phyloP scores from a whole-genome alignment of 768 basidiomycete species.

The Psilocybe cubensis region DNA sequence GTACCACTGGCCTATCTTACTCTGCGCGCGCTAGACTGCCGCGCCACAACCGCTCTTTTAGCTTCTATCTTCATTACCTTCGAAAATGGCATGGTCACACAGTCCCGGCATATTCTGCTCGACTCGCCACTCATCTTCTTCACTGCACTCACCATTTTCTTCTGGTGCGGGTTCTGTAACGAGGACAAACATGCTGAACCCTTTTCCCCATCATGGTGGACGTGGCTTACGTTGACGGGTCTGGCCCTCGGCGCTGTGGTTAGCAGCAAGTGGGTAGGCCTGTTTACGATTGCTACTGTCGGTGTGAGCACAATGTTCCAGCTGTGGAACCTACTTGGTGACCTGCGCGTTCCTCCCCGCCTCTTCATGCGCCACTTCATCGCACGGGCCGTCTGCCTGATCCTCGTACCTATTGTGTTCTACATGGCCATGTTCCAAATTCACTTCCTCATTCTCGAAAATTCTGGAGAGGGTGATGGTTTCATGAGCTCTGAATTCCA shows the following conservation, averaged over 20 bases:
- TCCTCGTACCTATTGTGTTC: slow-evolving; percentile 80
- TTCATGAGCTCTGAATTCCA: slow-evolving; percentile 99
- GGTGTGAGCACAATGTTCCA: slow-evolving; percentile 85
- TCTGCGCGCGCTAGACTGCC: slow-evolving; percentile 89
- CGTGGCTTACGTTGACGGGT: slow-evolving; percentile 86
- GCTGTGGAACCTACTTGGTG: slow-evolving; percentile 90
- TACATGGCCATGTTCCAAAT: slow-evolving; percentile 98
- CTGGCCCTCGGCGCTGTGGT: slow-evolving; percentile 90
- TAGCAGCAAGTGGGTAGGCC: slow-evolving; percentile 97
- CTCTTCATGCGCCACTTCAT: slow-evolving; percentile 84
- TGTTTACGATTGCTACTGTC: slow-evolving; percentile 96
- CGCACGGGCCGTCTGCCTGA: slow-evolving; percentile 89
- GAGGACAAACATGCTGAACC: slow-evolving; percentile 85
- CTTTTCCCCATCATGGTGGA: slow-evolving; percentile 92
- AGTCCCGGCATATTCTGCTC: slow-evolving; percentile 95
- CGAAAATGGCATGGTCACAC: slow-evolving; percentile 95
- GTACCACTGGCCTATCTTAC: slow-evolving; percentile 93
- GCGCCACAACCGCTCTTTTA: slow-evolving; percentile 89
- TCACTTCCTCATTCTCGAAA: slow-evolving; percentile 87
- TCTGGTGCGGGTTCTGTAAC: slow-evolving; percentile 91
- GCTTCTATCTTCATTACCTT: slow-evolving; percentile 92
- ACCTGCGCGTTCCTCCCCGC: slow-evolving; percentile 74
- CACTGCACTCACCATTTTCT: slow-evolving; percentile 85
- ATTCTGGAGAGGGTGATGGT: slow-evolving; percentile 95
- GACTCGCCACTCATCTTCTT: slow-evolving; percentile 99